These are phyloP conservation scores for Suhomyces bribrorum DNA, from an alignment of 1,139 yeast species.

Conservation along the genomic window DNA sequence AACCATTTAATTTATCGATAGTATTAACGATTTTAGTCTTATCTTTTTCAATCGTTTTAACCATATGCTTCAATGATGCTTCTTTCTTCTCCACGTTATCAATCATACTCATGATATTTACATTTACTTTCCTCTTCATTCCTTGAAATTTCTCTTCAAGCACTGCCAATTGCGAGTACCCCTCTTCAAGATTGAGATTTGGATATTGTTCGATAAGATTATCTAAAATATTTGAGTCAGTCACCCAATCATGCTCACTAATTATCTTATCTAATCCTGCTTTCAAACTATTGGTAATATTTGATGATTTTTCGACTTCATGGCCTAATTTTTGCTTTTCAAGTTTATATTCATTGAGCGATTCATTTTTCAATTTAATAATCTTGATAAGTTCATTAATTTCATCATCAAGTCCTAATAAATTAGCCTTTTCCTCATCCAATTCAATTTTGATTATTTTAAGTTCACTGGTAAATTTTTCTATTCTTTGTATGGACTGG, in stretches of 20 bases:
- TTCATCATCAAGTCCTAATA: constrained; percentile 78
- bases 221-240: constrained; percentile 58
- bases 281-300: constrained; percentile 44
- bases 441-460: constrained; percentile 43
- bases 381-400: constrained; percentile 61
- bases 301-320: constrained; percentile 60
- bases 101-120: constrained; percentile 90
- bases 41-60: constrained; percentile 86
- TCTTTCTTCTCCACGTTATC: constrained; percentile 94
- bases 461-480: constrained; percentile 28
- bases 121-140: constrained; percentile 84
- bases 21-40: constrained; percentile 89
- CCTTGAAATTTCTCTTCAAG: constrained; percentile 64
- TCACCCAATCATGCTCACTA: constrained; percentile 70
- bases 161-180: constrained; percentile 56
- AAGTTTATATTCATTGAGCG: constrained; percentile 52
- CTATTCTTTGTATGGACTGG: constrained; percentile 28
- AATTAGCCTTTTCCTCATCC: constrained; percentile 62
- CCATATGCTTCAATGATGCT: constrained; percentile 72
- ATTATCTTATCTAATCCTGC: constrained; percentile 50
- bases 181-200: constrained; percentile 62
- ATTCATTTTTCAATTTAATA: constrained; percentile 53
- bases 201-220: constrained; percentile 59
- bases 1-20: constrained; percentile 79
- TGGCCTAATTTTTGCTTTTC: constrained; percentile 61